Evolutionary conservation across 2,329 filamentous ascomycete genomes (phyloP), one percentile per base, ranked within the genome.

Genomic region (Aspergillus awamori): DNA sequence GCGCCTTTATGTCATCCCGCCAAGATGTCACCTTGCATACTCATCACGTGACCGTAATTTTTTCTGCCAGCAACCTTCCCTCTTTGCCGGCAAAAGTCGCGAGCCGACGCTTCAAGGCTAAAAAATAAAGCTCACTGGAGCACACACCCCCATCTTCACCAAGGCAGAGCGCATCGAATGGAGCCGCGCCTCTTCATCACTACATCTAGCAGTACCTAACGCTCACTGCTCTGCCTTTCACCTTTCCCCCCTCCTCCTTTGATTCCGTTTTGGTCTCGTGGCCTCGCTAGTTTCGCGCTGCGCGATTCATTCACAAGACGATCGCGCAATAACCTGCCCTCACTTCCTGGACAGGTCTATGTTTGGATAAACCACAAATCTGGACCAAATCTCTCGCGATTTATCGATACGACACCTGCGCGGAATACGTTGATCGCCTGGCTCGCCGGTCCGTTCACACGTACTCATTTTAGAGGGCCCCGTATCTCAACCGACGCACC

Each of bases 41-140:
- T 2, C n/a, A 36, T 66, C 66, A 68, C 66, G 66, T 68, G 66
- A 68, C 51, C 2, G 55, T 61, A 45, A 56, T 62, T 66, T 66
- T 65, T 63, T 64, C 60, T 62, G 53, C 57, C 57, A 47, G 52
- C 47, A 53, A 26, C 28, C 24, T 51, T 58, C 45, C 33, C 45
- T 57, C 51, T 58, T 62, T 54, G 56, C 52, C 56, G 53, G 57
- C n/a, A 56, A 62, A 64, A 66, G 59, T 63, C 60, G 65, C 61
- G 63, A 67, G 60, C 49, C 51, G 56, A 56, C 49, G 39, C 30
- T 53, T 51, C 48, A 60, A 60, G 58, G 43, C 60, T 55, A 58
- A 61, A 63, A 65, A 59, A 58, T 49, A 49, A 59, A 61, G 60
- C 57, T 60, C 57, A 53, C 55, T 62, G 33, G 22, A 62, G 33